Evolutionary conservation across 2,329 filamentous ascomycete genomes (phyloP).

Genomic region (Davidsoniella australis): DNA sequence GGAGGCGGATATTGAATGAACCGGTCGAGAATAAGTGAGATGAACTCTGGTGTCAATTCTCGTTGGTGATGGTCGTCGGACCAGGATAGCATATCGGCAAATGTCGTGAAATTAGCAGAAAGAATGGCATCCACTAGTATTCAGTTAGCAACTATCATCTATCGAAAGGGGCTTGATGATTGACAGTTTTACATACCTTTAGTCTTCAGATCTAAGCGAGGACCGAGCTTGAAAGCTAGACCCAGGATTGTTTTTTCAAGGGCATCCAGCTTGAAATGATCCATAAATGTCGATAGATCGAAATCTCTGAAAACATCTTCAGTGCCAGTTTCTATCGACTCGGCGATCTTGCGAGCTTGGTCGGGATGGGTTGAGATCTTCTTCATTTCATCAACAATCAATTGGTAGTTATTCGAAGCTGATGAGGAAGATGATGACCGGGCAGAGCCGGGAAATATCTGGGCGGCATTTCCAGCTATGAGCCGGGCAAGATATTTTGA

Average conservation of each 20-base stretch:
- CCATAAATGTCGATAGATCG: constrained; percentile 86
- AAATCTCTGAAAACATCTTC: constrained; percentile 93
- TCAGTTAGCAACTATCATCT: constrained; percentile 8
- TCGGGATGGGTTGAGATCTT: constrained; percentile 68
- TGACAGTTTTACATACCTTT: constrained; percentile 46
- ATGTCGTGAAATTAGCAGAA: constrained; percentile 58
- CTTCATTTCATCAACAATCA: constrained; percentile 68
- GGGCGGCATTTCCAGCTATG: constrained; percentile 74
- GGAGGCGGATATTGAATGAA: constrained; percentile 76
- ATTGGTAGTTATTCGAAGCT: constrained; percentile 54
- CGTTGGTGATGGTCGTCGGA: constrained; percentile 45
- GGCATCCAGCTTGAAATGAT: constrained; percentile 86
- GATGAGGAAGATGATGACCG: constrained; percentile 42
- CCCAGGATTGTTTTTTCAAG: constrained; percentile 76
- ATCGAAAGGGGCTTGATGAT: constrained; percentile 1
- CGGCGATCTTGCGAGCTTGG: constrained; percentile 79
- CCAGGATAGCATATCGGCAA: constrained; percentile 59
- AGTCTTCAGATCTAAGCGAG: constrained; percentile 63
- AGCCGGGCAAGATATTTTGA: constrained; percentile 89
- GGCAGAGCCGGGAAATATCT: constrained; percentile 72
- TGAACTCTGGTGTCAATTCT: constrained; percentile 49
- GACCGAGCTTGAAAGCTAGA: constrained; percentile 72
- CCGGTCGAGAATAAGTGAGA: constrained; percentile 68
- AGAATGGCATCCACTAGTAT: constrained; percentile 70
- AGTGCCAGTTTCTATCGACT: constrained; percentile 77